These are phyloP conservation scores for Asterochloris sp. DNA, from an alignment of 139 green algal species.

Conservation along the genomic window DNA sequence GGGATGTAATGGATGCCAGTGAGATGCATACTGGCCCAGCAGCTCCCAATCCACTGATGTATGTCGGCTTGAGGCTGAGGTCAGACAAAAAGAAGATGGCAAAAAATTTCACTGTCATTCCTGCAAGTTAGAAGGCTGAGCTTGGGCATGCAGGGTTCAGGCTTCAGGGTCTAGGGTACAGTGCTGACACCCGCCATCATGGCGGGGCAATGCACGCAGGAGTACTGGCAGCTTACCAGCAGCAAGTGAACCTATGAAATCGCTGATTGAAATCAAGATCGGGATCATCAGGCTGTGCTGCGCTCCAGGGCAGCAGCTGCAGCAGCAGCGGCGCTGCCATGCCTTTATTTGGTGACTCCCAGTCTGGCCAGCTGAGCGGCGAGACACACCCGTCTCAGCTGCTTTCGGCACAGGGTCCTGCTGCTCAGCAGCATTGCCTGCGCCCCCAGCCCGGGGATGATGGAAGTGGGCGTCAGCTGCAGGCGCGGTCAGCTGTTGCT, in stretches of 20 bases:
- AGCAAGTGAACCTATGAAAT: conserved; percentile 33
- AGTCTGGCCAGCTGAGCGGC: background rate
- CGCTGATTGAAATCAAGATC: conserved; percentile 28
- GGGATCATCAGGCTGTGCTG: conserved; percentile 14
- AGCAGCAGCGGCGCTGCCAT: background rate
- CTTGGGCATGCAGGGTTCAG: too few relatives aligned
- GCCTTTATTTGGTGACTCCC: background rate
- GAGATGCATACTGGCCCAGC: conserved; percentile 25
- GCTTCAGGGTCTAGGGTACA: too few relatives aligned
- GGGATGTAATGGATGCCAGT: conserved; percentile 6
- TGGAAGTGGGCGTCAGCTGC: background rate
- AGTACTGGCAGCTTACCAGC: conserved; percentile 15
- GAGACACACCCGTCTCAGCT: background rate
- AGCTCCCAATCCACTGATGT: conserved; percentile 20
- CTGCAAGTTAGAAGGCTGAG: conserved; percentile 11
- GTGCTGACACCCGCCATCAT: background rate
- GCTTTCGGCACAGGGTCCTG: background rate
- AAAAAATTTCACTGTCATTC: conserved; percentile 54
- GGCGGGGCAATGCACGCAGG: background rate
- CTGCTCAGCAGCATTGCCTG: background rate
- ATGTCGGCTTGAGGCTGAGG: conserved; percentile 16
- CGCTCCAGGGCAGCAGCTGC: background rate
- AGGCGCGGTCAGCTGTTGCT: background rate
- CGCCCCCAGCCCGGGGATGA: background rate
- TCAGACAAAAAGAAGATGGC: conserved; percentile 39